phyloP scores from a whole-genome alignment of 495 filamentous ascomycete species.

The Neurospora sp. region DNA sequence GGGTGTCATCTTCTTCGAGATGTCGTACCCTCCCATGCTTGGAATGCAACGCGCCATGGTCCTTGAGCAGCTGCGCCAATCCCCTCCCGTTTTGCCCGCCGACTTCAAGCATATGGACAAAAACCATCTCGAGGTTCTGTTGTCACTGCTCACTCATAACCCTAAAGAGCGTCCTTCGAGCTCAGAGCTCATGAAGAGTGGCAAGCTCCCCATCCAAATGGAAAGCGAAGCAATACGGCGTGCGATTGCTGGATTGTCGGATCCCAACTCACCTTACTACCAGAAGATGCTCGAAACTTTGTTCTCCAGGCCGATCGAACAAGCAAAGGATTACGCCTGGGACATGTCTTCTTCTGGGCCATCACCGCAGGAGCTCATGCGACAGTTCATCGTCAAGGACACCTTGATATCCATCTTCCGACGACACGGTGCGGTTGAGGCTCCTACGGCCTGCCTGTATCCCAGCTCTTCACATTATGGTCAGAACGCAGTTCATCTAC shows the following conservation, averaged over 20 bases:
- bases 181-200: constrained; percentile 73
- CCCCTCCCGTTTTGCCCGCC: constrained; percentile 55
- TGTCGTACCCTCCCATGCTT: constrained; percentile 73
- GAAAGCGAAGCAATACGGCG: constrained; percentile 84
- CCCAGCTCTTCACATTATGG: constrained; percentile 72
- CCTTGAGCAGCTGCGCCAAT: constrained; percentile 58
- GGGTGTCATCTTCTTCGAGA: constrained; percentile 96
- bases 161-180: constrained; percentile 79
- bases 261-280: constrained; percentile 79
- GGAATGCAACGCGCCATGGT: constrained; percentile 84
- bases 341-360: constrained; percentile 54
- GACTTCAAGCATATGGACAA: constrained; percentile 72
- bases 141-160: constrained; percentile 68
- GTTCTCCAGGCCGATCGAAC: constrained; percentile 60
- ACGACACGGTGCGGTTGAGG: constrained; percentile 85
- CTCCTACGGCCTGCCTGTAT: constrained; percentile 61
- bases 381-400: constrained; percentile 68
- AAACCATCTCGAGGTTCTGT: constrained; percentile 60
- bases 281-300: constrained; percentile 76
- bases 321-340: constrained; percentile 80
- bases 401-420: constrained; percentile 70
- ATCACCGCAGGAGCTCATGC: constrained; percentile 49
- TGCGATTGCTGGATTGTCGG: constrained; percentile 68
- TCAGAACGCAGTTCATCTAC: constrained; percentile 55
- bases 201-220: constrained; percentile 78